These are phyloP conservation scores for Debaryomyces fabryi DNA, from an alignment of 1,139 yeast species.

Conservation along the genomic window DNA sequence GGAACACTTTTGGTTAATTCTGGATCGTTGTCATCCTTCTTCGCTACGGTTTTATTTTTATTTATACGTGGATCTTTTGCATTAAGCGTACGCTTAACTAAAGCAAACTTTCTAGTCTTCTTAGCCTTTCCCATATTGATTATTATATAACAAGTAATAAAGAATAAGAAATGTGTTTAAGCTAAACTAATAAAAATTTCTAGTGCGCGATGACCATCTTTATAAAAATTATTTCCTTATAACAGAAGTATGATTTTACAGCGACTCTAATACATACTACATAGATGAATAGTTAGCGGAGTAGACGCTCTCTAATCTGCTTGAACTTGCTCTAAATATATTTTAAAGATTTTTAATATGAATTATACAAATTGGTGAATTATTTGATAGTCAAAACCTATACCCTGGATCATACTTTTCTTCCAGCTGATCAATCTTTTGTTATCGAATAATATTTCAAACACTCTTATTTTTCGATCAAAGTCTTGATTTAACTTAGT, in stretches of 20 bases:
- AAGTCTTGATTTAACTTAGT: constrained; percentile 28
- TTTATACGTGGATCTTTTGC: constrained; percentile 71
- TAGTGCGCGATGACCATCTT: constrained; percentile 8
- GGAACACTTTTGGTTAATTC: constrained; percentile 86
- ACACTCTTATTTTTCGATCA: constrained; percentile 40
- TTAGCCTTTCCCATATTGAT: constrained; percentile 84
- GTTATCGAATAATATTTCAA: constrained; percentile 33
- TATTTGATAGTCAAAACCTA: constrained; percentile 38
- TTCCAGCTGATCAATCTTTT: constrained; percentile 43
- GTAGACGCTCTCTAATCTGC: background rate
- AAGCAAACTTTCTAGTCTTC: constrained; percentile 96
- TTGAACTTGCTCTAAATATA: background rate
- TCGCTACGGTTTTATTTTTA: constrained; percentile 21
- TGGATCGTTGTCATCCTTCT: constrained; percentile 60
- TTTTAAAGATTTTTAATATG: background rate
- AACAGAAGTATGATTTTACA: background rate
- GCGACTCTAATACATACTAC: background rate
- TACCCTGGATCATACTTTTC: constrained; percentile 30
- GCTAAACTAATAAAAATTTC: constrained; percentile 1
- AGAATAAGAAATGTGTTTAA: background rate
- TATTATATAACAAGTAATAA: constrained; percentile 11
- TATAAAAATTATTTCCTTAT: background rate
- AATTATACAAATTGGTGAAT: constrained; percentile 20
- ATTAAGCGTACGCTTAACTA: constrained; percentile 77
- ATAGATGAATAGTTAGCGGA: background rate